A percentile compares a stretch with the other conserved stretches of the same genome.
phyloP scores from a whole-genome alignment of 148 eudicot species.

The Nepenthes mirabilis region DNA sequence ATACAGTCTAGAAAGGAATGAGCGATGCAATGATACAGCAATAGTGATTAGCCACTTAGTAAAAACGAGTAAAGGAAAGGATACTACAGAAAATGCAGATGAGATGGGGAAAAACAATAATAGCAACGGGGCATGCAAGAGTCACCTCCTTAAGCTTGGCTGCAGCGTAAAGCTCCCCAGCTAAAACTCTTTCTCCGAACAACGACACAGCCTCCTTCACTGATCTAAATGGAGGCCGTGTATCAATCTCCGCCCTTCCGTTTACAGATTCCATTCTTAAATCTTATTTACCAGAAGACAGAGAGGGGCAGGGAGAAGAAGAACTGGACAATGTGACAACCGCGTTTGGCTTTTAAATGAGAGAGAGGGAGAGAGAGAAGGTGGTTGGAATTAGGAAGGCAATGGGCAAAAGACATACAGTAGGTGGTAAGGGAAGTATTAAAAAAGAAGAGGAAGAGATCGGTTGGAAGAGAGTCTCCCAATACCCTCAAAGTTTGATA shows the following conservation, averaged over 20 bases:
- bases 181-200: constrained; percentile 66
- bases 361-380: not conserved
- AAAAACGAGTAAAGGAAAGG: no score
- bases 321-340: no score
- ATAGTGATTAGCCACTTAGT: no score
- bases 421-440: not conserved
- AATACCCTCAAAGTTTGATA: constrained; percentile 16
- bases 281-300: not conserved
- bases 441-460: not conserved
- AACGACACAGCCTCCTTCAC: constrained; percentile 64
- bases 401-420: not conserved
- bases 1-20: no score
- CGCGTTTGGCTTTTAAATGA: no score
- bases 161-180: constrained; percentile 42
- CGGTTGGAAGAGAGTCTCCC: no score
- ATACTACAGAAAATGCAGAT: no score
- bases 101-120: no score
- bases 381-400: not conserved
- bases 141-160: constrained; percentile 35
- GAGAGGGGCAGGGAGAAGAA: not conserved
- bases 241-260: constrained; percentile 59
- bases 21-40: no score
- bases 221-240: constrained; percentile 55
- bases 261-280: constrained; percentile 3
- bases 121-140: no score